Evolutionary conservation across 73 alveolate genomes (phyloP), one percentile per base, ranked within the genome.

Genomic region (Paramecium sonneborni): DNA sequence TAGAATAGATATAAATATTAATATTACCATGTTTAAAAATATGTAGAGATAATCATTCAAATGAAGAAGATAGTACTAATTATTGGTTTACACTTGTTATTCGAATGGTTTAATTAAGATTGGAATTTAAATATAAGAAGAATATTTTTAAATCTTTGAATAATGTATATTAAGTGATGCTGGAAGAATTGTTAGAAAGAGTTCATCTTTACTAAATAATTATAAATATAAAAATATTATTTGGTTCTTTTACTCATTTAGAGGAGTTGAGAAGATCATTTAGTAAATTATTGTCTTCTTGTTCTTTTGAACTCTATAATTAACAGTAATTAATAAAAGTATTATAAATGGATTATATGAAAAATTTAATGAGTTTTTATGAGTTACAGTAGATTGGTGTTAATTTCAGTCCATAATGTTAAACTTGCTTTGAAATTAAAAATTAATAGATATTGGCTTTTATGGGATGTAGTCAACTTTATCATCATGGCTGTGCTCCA

Each of bases 201-300:
- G 72, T 79, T 39, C 76, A 38, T 30, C n/a, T 79, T 0, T 23
- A 46, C 15, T 38, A 26, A 41, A 79, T 79, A 43, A 79, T 79
- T 10, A 41, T 21, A 15, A 79, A 79, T 41, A 41, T 44, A 10
- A 79, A 79, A 79, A 10, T 79, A 46, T 39, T 79, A 44, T 79
- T 79, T 79, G 90, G 35, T 14, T 79, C 90, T 8, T 79, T 79
- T 46, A 41, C 69, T 10, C 44, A 24, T 30, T 23, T 79, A 43
- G 90, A 79, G 37, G 90, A 79, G 9, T 46, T 79, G 28, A 79
- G 74, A 46, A 79, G 90, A 46, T 20, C 90, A 20, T 79, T 79
- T 44, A 79, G 62, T 20, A 41, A 79, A 44, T 44, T 79, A 10
- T 79, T 79, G 32, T 79, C 90, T 0, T 79, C 72, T 1, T 79